A percentile compares a stretch with the other conserved stretches of the same genome.
phyloP scores from a whole-genome alignment of 805 yeast species.

The Schwanniomyces yamadae region DNA sequence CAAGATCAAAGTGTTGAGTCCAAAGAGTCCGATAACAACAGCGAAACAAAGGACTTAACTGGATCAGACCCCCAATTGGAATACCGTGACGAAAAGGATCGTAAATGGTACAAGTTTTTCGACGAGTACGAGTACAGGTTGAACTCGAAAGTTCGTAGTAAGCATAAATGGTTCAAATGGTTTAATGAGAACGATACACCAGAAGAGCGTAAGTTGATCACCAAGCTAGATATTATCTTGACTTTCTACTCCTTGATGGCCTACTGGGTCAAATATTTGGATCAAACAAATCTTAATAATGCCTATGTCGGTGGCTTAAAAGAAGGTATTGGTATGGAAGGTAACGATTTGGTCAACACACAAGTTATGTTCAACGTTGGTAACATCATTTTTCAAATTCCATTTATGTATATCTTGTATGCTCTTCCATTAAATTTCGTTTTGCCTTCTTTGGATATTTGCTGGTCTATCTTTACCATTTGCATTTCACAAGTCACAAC shows the following conservation, averaged over 20 bases:
- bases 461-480: slow-evolving; percentile 65
- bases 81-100: slow-evolving; percentile 24
- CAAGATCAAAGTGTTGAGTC: neutral
- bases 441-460: slow-evolving; percentile 52
- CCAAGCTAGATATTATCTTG: slow-evolving; percentile 22
- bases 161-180: slow-evolving; percentile 42
- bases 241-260: slow-evolving; percentile 29
- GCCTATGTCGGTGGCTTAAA: slow-evolving; percentile 64
- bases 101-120: slow-evolving; percentile 26
- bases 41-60: neutral
- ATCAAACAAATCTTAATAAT: slow-evolving; percentile 53
- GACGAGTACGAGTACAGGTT: slow-evolving; percentile 57
- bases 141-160: slow-evolving; percentile 21
- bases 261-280: slow-evolving; percentile 64
- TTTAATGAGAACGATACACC: slow-evolving; percentile 41
- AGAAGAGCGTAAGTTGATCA: slow-evolving; percentile 21
- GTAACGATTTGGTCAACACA: slow-evolving; percentile 56
- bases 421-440: slow-evolving; percentile 51
- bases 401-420: slow-evolving; percentile 54
- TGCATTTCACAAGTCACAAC: slow-evolving; percentile 47
- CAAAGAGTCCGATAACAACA: neutral
- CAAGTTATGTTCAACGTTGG: slow-evolving; percentile 58
- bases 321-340: slow-evolving; percentile 51
- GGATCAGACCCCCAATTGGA: slow-evolving; percentile 11
- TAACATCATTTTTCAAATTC: slow-evolving; percentile 56